Evolutionary conservation across 1,284 basidiomycete genomes (phyloP).

Genomic region (Irpex sp.): DNA sequence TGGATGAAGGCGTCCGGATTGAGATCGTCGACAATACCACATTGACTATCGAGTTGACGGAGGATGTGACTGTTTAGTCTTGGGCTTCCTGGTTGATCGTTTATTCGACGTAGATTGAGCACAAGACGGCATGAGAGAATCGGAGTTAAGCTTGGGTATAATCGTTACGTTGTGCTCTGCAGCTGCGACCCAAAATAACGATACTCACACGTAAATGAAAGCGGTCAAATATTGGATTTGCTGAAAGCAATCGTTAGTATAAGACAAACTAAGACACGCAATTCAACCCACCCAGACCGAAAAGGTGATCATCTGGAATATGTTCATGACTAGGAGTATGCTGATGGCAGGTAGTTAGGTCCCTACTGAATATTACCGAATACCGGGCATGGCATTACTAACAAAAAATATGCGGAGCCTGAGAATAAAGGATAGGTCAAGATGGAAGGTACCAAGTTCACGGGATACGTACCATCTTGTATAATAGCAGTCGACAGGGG

Average conservation of each 20-base stretch:
- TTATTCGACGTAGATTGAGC: not conserved
- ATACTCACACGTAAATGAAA: not conserved
- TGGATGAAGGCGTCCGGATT: not conserved
- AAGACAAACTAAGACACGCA: not conserved
- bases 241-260: not conserved
- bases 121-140: not conserved
- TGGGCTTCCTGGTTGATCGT: not conserved
- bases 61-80: not conserved
- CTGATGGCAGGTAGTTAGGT: not conserved
- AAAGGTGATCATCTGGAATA: constrained; percentile 1
- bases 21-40: not conserved
- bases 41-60: not conserved
- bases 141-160: not conserved
- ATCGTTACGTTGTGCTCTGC: not conserved
- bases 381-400: not conserved
- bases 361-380: not conserved
- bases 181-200: not conserved
- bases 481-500: not conserved
- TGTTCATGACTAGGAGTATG: not conserved
- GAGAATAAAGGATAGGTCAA: not conserved
- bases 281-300: not conserved
- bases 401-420: not conserved
- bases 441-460: not conserved
- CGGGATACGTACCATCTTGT: not conserved
- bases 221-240: not conserved